phyloP scores from a whole-genome alignment of 371 early-diverging fungal genomes.

The Haplosporangium sp. region DNA sequence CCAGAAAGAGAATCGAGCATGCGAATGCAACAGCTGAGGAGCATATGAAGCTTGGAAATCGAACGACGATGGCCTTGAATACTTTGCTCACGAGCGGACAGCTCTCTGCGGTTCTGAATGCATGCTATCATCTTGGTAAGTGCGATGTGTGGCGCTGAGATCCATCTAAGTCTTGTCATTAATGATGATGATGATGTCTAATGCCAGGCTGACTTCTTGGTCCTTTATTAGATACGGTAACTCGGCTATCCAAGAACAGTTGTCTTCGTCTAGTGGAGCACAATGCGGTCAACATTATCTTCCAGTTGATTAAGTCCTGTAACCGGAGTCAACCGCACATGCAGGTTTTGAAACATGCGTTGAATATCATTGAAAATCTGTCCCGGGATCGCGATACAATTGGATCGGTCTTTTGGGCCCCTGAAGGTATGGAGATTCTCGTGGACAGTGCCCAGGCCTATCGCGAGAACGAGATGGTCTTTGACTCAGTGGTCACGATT shows the following conservation, averaged over 20 bases:
- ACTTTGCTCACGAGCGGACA: constrained; percentile 54
- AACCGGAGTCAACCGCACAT: constrained; percentile 58
- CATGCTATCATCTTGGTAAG: constrained; percentile 56
- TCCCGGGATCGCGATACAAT: constrained; percentile 44
- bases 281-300: constrained; percentile 54
- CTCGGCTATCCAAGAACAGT: constrained; percentile 54
- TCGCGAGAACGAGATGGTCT: constrained; percentile 54
- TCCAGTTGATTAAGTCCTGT: constrained; percentile 55
- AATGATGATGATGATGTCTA: no score
- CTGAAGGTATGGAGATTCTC: constrained; percentile 46
- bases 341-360: constrained; percentile 56
- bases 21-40: constrained; percentile 55
- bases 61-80: constrained; percentile 56
- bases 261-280: constrained; percentile 57
- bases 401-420: constrained; percentile 44
- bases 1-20: constrained; percentile 51
- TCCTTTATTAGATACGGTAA: constrained; percentile 46
- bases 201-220: no score
- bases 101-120: constrained; percentile 55
- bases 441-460: constrained; percentile 51
- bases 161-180: no score
- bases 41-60: constrained; percentile 58
- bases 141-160: no score
- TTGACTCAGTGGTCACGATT: constrained; percentile 42
- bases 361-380: constrained; percentile 56